A percentile compares a stretch with the other conserved stretches of the same genome.
phyloP scores from a whole-genome alignment of 768 basidiomycete genomes.

The Leccinum longicurvipes region DNA sequence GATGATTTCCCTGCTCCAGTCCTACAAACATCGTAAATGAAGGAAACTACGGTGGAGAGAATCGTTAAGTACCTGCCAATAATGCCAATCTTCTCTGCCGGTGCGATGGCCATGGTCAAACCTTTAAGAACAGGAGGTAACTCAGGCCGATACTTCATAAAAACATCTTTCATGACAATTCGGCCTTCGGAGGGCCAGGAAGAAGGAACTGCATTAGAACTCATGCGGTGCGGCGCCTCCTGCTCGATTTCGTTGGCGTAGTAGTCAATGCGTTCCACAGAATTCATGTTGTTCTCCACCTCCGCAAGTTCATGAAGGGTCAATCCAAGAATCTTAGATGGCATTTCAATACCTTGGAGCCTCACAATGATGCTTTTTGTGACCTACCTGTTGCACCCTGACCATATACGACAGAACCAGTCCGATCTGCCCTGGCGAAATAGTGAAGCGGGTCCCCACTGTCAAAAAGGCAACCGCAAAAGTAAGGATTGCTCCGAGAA shows the following conservation, averaged over 20 bases:
- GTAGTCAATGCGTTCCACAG: slow-evolving; percentile 82
- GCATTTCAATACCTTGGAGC: neutral
- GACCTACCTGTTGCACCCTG: slow-evolving; percentile 61
- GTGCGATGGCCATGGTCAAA: too few species aligned
- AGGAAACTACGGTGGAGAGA: slow-evolving; percentile 3
- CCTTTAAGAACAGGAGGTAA: too few species aligned
- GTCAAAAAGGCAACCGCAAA: slow-evolving; percentile 68
- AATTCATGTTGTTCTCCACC: slow-evolving; percentile 92
- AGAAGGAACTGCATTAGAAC: slow-evolving; percentile 53
- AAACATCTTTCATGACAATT: too few species aligned
- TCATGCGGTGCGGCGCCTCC: slow-evolving; percentile 68
- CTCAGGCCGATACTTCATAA: too few species aligned
- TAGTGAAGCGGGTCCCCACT: slow-evolving; percentile 69
- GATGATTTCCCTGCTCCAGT: slow-evolving; percentile 90
- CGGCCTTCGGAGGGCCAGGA: slow-evolving; percentile 75
- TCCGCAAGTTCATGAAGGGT: slow-evolving; percentile 76
- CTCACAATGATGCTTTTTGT: neutral
- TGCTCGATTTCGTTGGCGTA: slow-evolving; percentile 83
- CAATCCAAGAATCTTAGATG: slow-evolving; percentile 59
- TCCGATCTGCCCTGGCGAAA: slow-evolving; percentile 79
- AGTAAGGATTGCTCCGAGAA: slow-evolving; percentile 69
- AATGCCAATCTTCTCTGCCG: too few species aligned
- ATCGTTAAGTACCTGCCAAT: slow-evolving; percentile 54
- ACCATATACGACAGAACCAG: slow-evolving; percentile 73
- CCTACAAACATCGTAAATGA: slow-evolving; percentile 26